phyloP scores from a whole-genome alignment of 768 basidiomycete species.

The Sporobolomyces phaffii region DNA sequence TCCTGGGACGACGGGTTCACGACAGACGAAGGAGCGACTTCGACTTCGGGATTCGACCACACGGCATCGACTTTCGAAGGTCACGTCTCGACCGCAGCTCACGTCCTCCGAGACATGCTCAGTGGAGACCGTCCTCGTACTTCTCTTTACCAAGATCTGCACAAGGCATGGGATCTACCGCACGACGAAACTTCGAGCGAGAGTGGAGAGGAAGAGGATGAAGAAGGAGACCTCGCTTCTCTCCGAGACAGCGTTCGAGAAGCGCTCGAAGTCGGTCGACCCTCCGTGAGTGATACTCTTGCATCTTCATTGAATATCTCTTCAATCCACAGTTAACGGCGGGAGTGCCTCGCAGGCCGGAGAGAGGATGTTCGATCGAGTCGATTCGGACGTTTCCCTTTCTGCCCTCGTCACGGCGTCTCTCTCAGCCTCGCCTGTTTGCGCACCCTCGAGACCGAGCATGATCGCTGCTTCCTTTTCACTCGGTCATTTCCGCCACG shows the following conservation, averaged over 20 bases:
- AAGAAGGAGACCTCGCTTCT: slow-evolving; percentile 3
- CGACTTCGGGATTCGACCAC: slow-evolving; percentile 7
- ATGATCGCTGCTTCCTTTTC: neutral
- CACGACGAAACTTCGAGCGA: neutral
- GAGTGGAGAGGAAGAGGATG: neutral
- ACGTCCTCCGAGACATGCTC: slow-evolving; percentile 16
- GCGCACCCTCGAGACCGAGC: neutral
- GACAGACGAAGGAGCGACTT: neutral
- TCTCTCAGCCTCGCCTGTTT: neutral
- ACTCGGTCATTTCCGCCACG: slow-evolving; percentile 3
- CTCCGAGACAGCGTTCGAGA: slow-evolving; percentile 24
- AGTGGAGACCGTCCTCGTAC: neutral
- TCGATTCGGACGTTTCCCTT: slow-evolving; percentile 17
- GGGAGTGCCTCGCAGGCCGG: slow-evolving; percentile 1
- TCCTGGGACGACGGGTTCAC: neutral
- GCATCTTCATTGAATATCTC: neutral
- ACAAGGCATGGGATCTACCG: no score
- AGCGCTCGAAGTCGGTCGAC: slow-evolving; percentile 21
- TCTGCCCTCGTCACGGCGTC: slow-evolving; percentile 23
- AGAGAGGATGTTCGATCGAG: slow-evolving; percentile 28
- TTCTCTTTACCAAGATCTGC: no score
- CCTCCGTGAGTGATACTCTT: slow-evolving; percentile 7
- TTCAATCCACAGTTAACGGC: neutral
- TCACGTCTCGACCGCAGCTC: slow-evolving; percentile 14
- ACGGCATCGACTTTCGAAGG: slow-evolving; percentile 25